Evolutionary conservation across 495 filamentous ascomycete species (phyloP).

Genomic region (Darksidea phi): DNA sequence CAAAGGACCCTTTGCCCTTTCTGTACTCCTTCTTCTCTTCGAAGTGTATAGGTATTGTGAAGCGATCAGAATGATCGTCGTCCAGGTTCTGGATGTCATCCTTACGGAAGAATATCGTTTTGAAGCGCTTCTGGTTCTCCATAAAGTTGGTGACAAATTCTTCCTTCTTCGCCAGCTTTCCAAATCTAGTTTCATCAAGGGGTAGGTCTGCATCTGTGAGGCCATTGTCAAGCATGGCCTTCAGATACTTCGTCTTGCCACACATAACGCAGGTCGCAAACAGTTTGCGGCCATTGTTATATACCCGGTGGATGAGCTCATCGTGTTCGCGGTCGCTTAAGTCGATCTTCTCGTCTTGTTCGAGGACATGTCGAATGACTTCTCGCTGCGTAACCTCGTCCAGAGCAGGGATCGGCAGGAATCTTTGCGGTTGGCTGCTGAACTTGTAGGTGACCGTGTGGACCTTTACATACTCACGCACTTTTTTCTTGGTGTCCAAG

Average conservation of each 20-base stretch:
- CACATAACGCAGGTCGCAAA: constrained; percentile 7
- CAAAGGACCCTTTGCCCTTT: constrained; percentile 11
- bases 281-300: neutral
- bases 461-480: neutral
- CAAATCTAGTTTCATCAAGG: neutral
- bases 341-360: neutral
- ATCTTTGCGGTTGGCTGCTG: neutral
- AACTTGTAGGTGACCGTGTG: neutral
- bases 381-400: neutral
- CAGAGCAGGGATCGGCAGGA: constrained; percentile 2
- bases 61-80: neutral
- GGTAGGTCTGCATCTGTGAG: constrained; percentile 6
- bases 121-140: too few relatives aligned
- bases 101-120: too few relatives aligned
- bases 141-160: neutral
- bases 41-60: constrained; percentile 17
- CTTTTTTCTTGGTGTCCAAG: neutral
- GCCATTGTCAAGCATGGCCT: constrained; percentile 1
- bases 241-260: constrained; percentile 5
- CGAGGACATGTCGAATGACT: constrained; percentile 4
- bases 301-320: neutral
- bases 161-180: neutral
- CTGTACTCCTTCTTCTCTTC: neutral
- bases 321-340: neutral
- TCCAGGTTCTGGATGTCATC: neutral